Conservation (phyloP, 2,329 filamentous ascomycete species). For the Bipolaris victoriae region DNA sequence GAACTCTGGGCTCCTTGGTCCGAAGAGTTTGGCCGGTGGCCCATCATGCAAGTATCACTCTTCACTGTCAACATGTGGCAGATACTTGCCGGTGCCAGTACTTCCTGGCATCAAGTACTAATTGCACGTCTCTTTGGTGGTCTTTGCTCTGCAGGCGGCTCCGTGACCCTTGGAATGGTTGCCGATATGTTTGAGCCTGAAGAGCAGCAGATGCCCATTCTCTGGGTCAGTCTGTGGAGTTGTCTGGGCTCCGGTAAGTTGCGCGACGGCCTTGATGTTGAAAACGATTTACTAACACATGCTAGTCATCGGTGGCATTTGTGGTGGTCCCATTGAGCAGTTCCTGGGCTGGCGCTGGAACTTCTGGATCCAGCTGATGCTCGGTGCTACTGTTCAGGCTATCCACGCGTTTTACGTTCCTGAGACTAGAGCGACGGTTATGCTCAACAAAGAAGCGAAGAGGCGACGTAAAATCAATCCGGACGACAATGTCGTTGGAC, state of each 20-base stretch:
- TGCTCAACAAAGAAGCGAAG: slow-evolving; percentile 79
- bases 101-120: slow-evolving; percentile 67
- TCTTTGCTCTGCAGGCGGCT: slow-evolving; percentile 63
- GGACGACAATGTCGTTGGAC: slow-evolving; percentile 65
- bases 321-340: slow-evolving; percentile 74
- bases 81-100: slow-evolving; percentile 67
- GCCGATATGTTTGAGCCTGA: slow-evolving; percentile 66
- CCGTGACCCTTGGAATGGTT: slow-evolving; percentile 68
- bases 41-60: slow-evolving; percentile 73
- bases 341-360: slow-evolving; percentile 74
- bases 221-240: slow-evolving; percentile 59
- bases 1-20: slow-evolving; percentile 83
- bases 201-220: slow-evolving; percentile 71
- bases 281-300: slow-evolving; percentile 47
- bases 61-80: slow-evolving; percentile 74
- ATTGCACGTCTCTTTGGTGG: slow-evolving; percentile 58
- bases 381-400: slow-evolving; percentile 71
- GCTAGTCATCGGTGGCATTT: slow-evolving; percentile 78
- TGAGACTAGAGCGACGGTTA: slow-evolving; percentile 75
- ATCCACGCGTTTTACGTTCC: slow-evolving; percentile 72
- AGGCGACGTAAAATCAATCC: slow-evolving; percentile 65
- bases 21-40: slow-evolving; percentile 79
- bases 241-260: slow-evolving; percentile 69
- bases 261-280: no score
- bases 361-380: slow-evolving; percentile 85